Conservation (phyloP, 768 basidiomycete genomes). For the Fibroporia radiculosa region DNA sequence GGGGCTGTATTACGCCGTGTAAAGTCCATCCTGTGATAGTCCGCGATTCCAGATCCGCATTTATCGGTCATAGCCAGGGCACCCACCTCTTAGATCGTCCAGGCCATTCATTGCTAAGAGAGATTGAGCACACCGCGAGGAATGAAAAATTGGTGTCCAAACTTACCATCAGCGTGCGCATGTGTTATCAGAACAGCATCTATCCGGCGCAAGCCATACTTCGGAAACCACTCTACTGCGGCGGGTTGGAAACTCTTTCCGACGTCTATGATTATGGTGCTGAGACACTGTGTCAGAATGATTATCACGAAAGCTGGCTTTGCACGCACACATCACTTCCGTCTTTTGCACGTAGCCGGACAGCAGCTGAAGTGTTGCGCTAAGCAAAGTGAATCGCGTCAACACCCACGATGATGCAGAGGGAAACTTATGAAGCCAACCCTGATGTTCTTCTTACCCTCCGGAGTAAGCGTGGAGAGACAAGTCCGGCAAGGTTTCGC, state of each 20-base stretch:
- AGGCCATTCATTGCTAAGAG: constrained; percentile 77
- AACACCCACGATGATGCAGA: not conserved
- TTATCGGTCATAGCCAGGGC: not conserved
- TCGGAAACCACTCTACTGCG: constrained; percentile 54
- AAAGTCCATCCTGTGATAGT: constrained; percentile 73
- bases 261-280: constrained; percentile 76
- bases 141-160: not conserved
- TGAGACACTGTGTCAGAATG: constrained; percentile 19
- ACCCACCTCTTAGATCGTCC: constrained; percentile 76
- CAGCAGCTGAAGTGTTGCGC: constrained; percentile 70
- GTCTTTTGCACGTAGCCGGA: constrained; percentile 39
- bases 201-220: constrained; percentile 63
- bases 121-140: not conserved
- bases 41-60: not conserved
- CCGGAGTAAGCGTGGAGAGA: constrained; percentile 53
- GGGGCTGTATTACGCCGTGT: constrained; percentile 49
- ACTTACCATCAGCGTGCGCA: constrained; percentile 73
- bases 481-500: constrained; percentile 53
- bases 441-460: constrained; percentile 77
- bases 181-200: constrained; percentile 80
- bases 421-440: constrained; percentile 14
- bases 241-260: constrained; percentile 75
- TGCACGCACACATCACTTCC: constrained; percentile 42
- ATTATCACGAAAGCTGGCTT: not conserved
- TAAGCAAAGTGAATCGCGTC: constrained; percentile 3